These are phyloP conservation scores for Malus sieversii DNA, from an alignment of 306 rosid species.

Conservation along the genomic window DNA sequence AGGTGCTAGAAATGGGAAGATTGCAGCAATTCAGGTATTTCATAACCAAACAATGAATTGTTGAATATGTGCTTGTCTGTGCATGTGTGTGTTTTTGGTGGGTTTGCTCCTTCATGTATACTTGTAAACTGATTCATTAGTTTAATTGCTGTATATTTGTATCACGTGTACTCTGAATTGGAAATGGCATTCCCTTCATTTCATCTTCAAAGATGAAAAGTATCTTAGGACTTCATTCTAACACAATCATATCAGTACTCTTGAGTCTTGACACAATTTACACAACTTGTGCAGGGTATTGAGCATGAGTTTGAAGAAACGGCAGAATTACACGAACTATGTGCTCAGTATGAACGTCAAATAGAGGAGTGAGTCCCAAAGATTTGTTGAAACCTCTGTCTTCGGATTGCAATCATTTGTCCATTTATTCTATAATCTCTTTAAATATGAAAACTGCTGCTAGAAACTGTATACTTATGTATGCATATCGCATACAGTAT, in stretches of 20 bases:
- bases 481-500: background rate
- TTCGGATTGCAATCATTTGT: no score
- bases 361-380: conserved; percentile 60
- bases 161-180: background rate
- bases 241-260: background rate
- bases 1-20: conserved; percentile 52
- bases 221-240: background rate
- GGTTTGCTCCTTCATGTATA: background rate
- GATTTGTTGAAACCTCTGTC: no score
- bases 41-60: background rate
- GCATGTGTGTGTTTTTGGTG: background rate
- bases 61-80: conserved; percentile 1
- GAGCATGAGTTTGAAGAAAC: conserved; percentile 57
- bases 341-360: conserved; percentile 72
- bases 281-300: conserved; percentile 44
- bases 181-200: background rate
- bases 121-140: background rate
- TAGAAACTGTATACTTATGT: background rate
- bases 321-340: conserved; percentile 51
- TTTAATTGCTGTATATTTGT: background rate
- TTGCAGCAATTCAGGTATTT: conserved; percentile 52
- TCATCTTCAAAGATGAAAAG: background rate
- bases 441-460: background rate
- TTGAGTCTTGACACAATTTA: background rate
- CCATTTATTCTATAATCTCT: no score